A percentile compares a stretch with the other conserved stretches of the same genome.
Conservation (phyloP, 768 basidiomycete genomes). For the Tephrocybe sp. region DNA sequence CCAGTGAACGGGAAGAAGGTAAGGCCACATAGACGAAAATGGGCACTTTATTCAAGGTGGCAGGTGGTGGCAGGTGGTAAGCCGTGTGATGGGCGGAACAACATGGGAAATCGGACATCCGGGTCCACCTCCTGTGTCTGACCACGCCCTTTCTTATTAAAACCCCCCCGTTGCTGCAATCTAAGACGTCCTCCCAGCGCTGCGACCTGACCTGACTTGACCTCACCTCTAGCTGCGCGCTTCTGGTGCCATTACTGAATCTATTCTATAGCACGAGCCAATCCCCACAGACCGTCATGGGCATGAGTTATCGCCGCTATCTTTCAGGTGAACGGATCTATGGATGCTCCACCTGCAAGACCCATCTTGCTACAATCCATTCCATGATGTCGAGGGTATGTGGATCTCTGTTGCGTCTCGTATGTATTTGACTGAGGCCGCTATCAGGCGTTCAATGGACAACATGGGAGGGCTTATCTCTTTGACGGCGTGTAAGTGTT, state of each 20-base stretch:
- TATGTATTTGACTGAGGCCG: slow-evolving; percentile 17
- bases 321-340: slow-evolving; percentile 84
- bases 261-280: slow-evolving; percentile 18
- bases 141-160: slow-evolving; percentile 22
- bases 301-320: slow-evolving; percentile 88
- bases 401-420: not conserved
- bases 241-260: slow-evolving; percentile 32
- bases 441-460: slow-evolving; percentile 89
- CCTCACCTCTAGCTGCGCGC: not conserved
- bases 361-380: slow-evolving; percentile 89
- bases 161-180: slow-evolving; percentile 20
- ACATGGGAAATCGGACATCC: slow-evolving; percentile 12
- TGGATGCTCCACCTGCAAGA: slow-evolving; percentile 84
- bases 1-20: slow-evolving; percentile 1
- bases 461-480: slow-evolving; percentile 93
- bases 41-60: slow-evolving; percentile 1
- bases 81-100: slow-evolving; percentile 20
- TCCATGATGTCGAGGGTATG: slow-evolving; percentile 85
- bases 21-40: slow-evolving; percentile 8
- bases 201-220: slow-evolving; percentile 3
- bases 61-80: not conserved
- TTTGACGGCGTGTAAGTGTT: slow-evolving; percentile 87
- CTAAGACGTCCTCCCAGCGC: slow-evolving; percentile 3
- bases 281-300: slow-evolving; percentile 49
- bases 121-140: slow-evolving; percentile 13